Conservation (phyloP, 768 basidiomycete species). For the Exidia glandulosa region DNA sequence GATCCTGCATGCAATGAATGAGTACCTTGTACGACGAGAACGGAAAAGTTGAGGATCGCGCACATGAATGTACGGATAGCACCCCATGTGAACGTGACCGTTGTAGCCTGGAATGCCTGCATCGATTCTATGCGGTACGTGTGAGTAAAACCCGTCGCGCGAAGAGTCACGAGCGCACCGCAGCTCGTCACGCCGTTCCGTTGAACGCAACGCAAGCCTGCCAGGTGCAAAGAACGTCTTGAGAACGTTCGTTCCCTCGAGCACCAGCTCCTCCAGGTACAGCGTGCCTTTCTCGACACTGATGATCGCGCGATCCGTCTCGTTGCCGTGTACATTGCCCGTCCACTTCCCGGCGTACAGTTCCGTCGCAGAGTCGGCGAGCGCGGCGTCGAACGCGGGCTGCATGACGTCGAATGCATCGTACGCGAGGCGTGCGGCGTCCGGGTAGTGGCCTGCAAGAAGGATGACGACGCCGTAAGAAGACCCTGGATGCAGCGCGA, state of each 20-base stretch:
- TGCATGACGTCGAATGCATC: slow-evolving; percentile 17
- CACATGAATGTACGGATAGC: slow-evolving; percentile 20
- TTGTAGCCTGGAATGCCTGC: slow-evolving; percentile 18
- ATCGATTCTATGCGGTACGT: slow-evolving; percentile 13
- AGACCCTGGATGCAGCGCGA: slow-evolving; percentile 17
- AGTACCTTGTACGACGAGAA: too few species aligned
- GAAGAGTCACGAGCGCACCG: slow-evolving; percentile 11
- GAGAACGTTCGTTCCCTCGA: slow-evolving; percentile 13
- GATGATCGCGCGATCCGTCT: slow-evolving; percentile 5
- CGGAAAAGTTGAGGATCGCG: too few species aligned
- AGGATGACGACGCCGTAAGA: slow-evolving; percentile 20
- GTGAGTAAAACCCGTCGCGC: not conserved
- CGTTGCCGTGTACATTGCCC: slow-evolving; percentile 3
- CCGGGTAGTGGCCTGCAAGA: slow-evolving; percentile 12
- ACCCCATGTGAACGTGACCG: slow-evolving; percentile 19
- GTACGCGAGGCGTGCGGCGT: slow-evolving; percentile 14
- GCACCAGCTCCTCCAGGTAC: slow-evolving; percentile 6
- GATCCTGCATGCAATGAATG: too few species aligned
- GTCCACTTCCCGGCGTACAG: slow-evolving; percentile 17
- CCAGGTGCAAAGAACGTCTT: slow-evolving; percentile 10
- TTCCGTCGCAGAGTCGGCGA: slow-evolving; percentile 2
- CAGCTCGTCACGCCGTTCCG: slow-evolving; percentile 18
- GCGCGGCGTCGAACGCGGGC: slow-evolving; percentile 14
- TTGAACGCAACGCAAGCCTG: slow-evolving; percentile 14
- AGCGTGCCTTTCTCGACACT: slow-evolving; percentile 13